A percentile compares a stretch with the other conserved stretches of the same genome.
Conservation (phyloP, 345 rosid species). For the Erysimum cheiranthoides region DNA sequence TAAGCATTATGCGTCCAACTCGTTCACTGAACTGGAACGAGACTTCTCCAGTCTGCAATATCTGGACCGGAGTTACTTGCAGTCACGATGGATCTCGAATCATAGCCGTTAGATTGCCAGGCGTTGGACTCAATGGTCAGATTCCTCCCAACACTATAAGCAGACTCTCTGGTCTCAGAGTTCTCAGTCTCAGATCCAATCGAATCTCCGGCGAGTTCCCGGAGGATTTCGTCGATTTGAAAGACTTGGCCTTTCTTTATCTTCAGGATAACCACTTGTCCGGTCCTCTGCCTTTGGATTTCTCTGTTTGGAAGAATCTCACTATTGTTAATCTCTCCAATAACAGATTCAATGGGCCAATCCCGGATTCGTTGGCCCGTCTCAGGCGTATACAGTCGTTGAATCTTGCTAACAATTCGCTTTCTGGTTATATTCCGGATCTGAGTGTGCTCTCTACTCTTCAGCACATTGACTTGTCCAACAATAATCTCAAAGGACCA, state of each 20-base stretch:
- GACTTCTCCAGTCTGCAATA: slow-evolving; percentile 59
- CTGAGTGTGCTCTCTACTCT: slow-evolving; percentile 54
- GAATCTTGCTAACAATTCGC: slow-evolving; percentile 77
- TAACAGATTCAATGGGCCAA: slow-evolving; percentile 71
- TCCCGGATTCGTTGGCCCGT: slow-evolving; percentile 65
- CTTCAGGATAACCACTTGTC: slow-evolving; percentile 75
- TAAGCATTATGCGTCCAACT: slow-evolving; percentile 59
- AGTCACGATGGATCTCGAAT: slow-evolving; percentile 64
- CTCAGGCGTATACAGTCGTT: slow-evolving; percentile 60
- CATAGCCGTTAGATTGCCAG: slow-evolving; percentile 80
- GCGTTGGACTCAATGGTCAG: slow-evolving; percentile 80
- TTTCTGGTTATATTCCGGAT: slow-evolving; percentile 80
- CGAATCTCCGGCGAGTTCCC: slow-evolving; percentile 72
- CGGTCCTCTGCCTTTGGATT: slow-evolving; percentile 70
- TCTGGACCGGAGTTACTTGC: slow-evolving; percentile 92
- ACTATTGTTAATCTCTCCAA: slow-evolving; percentile 72
- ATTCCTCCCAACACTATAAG: slow-evolving; percentile 82
- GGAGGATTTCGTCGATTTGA: slow-evolving; percentile 63
- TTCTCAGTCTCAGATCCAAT: slow-evolving; percentile 91
- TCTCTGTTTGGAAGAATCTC: slow-evolving; percentile 82
- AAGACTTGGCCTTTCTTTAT: slow-evolving; percentile 75
- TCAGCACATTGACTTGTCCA: slow-evolving; percentile 64
- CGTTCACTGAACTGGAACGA: slow-evolving; percentile 79
- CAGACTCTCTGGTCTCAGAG: slow-evolving; percentile 71
- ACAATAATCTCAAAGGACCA: slow-evolving; percentile 67